Conservation (phyloP, 257 asterid species). For the Thymus quinquecostatus region DNA sequence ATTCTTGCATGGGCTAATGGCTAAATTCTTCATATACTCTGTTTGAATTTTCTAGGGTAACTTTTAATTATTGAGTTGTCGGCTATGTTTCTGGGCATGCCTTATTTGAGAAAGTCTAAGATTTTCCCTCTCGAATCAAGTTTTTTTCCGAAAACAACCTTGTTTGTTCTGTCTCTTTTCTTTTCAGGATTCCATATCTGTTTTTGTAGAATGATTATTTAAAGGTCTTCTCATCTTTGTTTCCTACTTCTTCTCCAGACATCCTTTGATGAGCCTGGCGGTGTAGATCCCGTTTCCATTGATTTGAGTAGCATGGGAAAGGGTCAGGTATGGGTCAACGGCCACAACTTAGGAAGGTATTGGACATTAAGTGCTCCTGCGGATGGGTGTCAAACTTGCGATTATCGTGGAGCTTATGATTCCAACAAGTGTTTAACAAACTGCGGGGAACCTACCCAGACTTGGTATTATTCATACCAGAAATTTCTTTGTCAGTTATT, state of each 20-base stretch:
- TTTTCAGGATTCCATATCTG: not conserved
- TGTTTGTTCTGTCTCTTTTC: not conserved
- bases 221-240: not conserved
- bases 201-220: constrained; percentile 1
- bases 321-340: constrained; percentile 94
- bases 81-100: not conserved
- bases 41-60: not conserved
- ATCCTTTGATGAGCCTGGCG: constrained; percentile 67
- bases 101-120: not conserved
- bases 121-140: not conserved
- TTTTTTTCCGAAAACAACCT: not conserved
- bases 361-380: constrained; percentile 78
- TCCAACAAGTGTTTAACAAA: constrained; percentile 72
- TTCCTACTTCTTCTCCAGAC: constrained; percentile 48
- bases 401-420: constrained; percentile 78
- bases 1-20: too few species aligned
- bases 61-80: not conserved
- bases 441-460: constrained; percentile 87
- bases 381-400: constrained; percentile 76
- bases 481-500: not conserved
- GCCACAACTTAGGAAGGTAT: constrained; percentile 89
- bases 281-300: constrained; percentile 75
- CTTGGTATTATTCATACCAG: constrained; percentile 57
- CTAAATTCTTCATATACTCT: not conserved
- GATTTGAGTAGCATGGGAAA: constrained; percentile 82